phyloP scores from a whole-genome alignment of 2,329 filamentous ascomycete species.

The Mollisia scopiformis region DNA sequence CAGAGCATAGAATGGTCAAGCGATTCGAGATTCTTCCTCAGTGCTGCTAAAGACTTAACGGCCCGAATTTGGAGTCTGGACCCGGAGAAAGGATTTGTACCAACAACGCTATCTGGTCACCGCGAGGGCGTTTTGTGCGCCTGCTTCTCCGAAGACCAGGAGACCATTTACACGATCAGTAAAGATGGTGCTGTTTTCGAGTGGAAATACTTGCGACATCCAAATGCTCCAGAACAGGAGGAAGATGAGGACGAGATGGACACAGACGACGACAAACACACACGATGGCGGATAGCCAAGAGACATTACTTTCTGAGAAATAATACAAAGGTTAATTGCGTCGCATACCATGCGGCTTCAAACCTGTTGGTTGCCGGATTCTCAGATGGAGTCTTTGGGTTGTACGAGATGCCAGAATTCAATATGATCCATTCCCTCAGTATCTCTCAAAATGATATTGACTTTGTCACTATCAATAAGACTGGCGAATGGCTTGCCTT shows the following conservation, averaged over 20 bases:
- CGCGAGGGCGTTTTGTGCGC: constrained; percentile 88
- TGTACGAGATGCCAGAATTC: constrained; percentile 96
- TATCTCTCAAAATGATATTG: constrained; percentile 96
- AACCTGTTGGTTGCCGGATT: constrained; percentile 97
- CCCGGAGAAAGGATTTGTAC: constrained; percentile 82
- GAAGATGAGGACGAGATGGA: constrained; percentile 56
- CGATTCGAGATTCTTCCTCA: constrained; percentile 95
- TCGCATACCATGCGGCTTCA: constrained; percentile 83
- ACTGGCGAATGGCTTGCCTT: constrained; percentile 97
- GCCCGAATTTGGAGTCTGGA: constrained; percentile 94
- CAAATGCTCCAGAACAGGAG: constrained; percentile 53
- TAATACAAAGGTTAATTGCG: constrained; percentile 83
- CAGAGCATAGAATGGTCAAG: constrained; percentile 91
- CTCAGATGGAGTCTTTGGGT: constrained; percentile 88
- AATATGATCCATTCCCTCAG: constrained; percentile 91
- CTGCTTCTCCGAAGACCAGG: constrained; percentile 96
- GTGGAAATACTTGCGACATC: constrained; percentile 78
- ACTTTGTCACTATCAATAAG: constrained; percentile 91
- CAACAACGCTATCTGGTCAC: constrained; percentile 89
- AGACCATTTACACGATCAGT: constrained; percentile 94
- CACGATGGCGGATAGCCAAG: constrained; percentile 89
- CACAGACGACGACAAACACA: constrained; percentile 64
- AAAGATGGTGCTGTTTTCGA: constrained; percentile 96
- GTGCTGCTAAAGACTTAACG: constrained; percentile 88
- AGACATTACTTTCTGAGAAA: constrained; percentile 94